Conservation (phyloP, 176 grass and related monocot genomes). For the Eleusine coracana region DNA sequence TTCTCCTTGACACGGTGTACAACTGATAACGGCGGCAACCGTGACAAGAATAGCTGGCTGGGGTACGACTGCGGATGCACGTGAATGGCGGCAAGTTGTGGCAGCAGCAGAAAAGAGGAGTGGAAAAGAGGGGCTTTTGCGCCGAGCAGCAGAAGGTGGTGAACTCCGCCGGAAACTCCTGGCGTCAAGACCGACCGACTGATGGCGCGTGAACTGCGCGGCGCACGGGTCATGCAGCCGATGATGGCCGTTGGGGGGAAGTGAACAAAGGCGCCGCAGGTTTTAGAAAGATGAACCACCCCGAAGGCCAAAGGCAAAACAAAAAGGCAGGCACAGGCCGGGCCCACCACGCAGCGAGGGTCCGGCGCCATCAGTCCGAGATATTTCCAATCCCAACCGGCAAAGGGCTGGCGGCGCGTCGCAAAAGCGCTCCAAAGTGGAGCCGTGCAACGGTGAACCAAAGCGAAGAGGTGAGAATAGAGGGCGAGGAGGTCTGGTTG, state of each 20-base stretch:
- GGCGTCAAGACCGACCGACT: background rate
- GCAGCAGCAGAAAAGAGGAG: no score
- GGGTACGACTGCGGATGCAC: no score
- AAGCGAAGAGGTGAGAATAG: background rate
- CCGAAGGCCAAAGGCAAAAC: conserved; percentile 7
- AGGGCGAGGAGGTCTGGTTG: no score
- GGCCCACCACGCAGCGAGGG: background rate
- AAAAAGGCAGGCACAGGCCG: background rate
- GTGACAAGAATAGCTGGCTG: no score
- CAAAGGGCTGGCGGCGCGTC: background rate
- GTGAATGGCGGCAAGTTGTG: no score
- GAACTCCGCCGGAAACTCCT: background rate
- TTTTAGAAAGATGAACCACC: conserved; percentile 2
- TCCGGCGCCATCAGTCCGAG: background rate
- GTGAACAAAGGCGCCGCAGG: conserved; percentile 5
- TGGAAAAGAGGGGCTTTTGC: background rate
- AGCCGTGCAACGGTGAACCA: background rate
- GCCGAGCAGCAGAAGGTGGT: background rate
- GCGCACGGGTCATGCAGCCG: background rate
- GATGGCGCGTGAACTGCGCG: background rate
- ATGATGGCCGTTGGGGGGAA: conserved; percentile 13
- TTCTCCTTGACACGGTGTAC: no score
- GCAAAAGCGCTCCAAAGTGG: no score
- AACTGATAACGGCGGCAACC: no score
- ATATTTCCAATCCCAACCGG: background rate